Evolutionary conservation across 2,329 filamentous ascomycete genomes (phyloP).

Genomic region (Bipolaris gigantea): DNA sequence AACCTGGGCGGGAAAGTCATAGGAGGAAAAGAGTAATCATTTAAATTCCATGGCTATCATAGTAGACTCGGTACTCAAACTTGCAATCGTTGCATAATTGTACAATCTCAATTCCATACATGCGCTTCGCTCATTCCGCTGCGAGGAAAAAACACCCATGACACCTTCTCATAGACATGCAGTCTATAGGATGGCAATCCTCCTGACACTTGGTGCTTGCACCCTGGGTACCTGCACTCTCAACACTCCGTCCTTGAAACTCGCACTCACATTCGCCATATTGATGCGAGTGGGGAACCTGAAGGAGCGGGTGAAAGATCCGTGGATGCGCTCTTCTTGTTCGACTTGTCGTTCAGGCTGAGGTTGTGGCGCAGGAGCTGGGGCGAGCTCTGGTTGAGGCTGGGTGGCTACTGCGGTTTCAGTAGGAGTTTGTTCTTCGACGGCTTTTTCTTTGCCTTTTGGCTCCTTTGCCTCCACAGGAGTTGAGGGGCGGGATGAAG

Average conservation of each 20-base stretch:
- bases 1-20: too few relatives aligned
- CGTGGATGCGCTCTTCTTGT: slow-evolving; percentile 60
- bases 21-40: too few relatives aligned
- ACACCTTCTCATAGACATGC: background rate
- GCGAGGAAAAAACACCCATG: background rate
- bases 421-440: slow-evolving; percentile 15
- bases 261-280: slow-evolving; percentile 62
- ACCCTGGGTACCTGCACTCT: slow-evolving; percentile 67
- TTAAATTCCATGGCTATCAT: background rate
- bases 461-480: slow-evolving; percentile 15
- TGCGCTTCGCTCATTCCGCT: background rate
- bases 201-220: slow-evolving; percentile 28
- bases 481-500: slow-evolving; percentile 24
- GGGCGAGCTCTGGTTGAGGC: slow-evolving; percentile 21
- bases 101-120: background rate
- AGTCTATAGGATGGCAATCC: slow-evolving; percentile 34
- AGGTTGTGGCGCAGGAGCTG: slow-evolving; percentile 15
- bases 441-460: slow-evolving; percentile 37
- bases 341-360: slow-evolving; percentile 17
- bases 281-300: slow-evolving; percentile 67
- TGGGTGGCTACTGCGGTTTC: slow-evolving; percentile 24
- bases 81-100: too few relatives aligned
- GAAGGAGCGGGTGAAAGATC: slow-evolving; percentile 70
- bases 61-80: background rate
- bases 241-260: slow-evolving; percentile 67